Base-by-base conservation (phyloP, 2,329 filamentous ascomycete species). In the Sporothrix pallida region DNA sequence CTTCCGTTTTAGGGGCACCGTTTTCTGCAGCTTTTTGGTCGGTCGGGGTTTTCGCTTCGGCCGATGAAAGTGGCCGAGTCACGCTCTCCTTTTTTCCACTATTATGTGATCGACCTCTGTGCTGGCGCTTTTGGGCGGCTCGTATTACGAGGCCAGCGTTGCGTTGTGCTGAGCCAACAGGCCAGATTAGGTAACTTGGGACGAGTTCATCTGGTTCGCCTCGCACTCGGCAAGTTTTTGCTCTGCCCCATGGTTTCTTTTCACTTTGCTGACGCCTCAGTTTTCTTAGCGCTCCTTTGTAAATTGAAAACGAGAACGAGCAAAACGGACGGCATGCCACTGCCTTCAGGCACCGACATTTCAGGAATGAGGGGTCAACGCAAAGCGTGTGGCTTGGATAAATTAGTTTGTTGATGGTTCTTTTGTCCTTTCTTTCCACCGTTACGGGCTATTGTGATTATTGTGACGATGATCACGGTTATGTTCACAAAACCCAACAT, bases 21-120 rank as follows among this genome's bases (percentile, higher is more conserved):
- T 52, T 68, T 52, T 31, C 23, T 58, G 7, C 7, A 37, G 31
- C 31, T 37, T 37, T 37, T 37, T 37, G 8, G 26, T 37, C 13
- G 65, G 46, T 68, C 65, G 65, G 65, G 65, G 65, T 68, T 68
- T 68, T 68, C 48, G 46, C 48, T 50, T 68, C 46, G 65, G 65
- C 65, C 65, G 65, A 68, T 26, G 13, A 9, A 52, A 37, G 13
- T 13, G 23, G 8, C 65, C 65, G 46, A 52, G 62, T 65, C 62
- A 8, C 12, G 2, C 15, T 20, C 7, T 9, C 15, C 42, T 10
- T 26, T 67, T 48, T 63, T 20, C 20, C 62, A 68, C 65, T n/a
- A n/a, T 68, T 52, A 52, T 52, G 65, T 68, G 46, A 68, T 68
- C 46, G 46, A 52, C 65, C 44, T 26, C 44, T 17, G n/a, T 8